These are phyloP conservation scores for Podospora anserina DNA, from an alignment of 495 filamentous ascomycete species.

Conservation along the genomic window DNA sequence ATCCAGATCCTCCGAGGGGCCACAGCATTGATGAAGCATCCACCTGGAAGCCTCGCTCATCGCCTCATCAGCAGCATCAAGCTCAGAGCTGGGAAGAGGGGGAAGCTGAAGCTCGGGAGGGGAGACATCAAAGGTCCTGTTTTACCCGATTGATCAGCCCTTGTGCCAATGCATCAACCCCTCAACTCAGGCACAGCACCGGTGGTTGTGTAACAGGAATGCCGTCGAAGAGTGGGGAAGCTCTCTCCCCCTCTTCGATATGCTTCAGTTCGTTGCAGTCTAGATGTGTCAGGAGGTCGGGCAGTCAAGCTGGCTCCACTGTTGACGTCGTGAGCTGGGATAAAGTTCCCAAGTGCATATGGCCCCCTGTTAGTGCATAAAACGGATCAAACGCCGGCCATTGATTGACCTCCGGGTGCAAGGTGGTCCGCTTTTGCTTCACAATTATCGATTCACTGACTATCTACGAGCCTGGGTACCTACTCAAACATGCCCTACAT, in stretches of 20 bases:
- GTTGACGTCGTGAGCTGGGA: not conserved
- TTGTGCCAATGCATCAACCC: not conserved
- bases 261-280: not conserved
- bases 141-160: not conserved
- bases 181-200: not conserved
- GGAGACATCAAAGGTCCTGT: not conserved
- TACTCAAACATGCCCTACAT: too few relatives aligned
- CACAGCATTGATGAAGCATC: not conserved
- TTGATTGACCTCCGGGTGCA: not conserved
- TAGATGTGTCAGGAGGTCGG: not conserved
- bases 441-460: too few relatives aligned
- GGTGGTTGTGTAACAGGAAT: conserved; percentile 3
- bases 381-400: not conserved
- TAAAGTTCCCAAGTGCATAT: not conserved
- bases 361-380: not conserved
- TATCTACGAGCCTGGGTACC: too few relatives aligned
- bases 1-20: not conserved
- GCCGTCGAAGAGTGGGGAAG: not conserved
- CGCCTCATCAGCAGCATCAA: not conserved
- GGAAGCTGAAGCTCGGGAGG: not conserved
- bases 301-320: not conserved
- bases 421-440: not conserved
- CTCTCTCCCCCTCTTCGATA: not conserved
- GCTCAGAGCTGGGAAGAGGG: not conserved
- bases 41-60: not conserved